Conservation (phyloP, 2,329 filamentous ascomycete species). For the Zasmidium cellare region DNA sequence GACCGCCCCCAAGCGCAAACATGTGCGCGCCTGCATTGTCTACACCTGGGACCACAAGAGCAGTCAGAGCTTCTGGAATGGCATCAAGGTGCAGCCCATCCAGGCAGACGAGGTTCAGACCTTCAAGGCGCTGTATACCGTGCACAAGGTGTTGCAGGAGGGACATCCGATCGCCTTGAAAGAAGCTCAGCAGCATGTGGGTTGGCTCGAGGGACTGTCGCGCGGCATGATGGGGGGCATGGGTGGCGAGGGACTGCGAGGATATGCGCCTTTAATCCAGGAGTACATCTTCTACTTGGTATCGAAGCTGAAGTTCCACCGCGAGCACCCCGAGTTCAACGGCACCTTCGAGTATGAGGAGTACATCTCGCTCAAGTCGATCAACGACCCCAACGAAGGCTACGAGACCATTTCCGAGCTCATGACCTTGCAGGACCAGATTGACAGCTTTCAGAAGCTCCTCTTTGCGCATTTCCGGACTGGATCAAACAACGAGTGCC, state of each 20-base stretch:
- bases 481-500: conserved; percentile 91
- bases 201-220: conserved; percentile 90
- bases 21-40: conserved; percentile 96
- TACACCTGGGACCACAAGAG: conserved; percentile 99
- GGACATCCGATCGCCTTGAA: conserved; percentile 84
- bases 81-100: conserved; percentile 99
- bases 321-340: conserved; percentile 96
- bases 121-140: conserved; percentile 95
- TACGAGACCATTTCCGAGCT: conserved; percentile 95
- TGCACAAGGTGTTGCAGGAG: conserved; percentile 97
- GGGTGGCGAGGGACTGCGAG: conserved; percentile 65
- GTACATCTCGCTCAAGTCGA: conserved; percentile 95
- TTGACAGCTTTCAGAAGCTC: conserved; percentile 96
- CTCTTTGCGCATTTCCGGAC: conserved; percentile 96
- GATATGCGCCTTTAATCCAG: conserved; percentile 86
- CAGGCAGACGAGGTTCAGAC: conserved; percentile 98
- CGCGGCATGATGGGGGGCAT: conserved; percentile 75
- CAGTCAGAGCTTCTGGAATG: conserved; percentile 91
- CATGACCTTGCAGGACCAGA: conserved; percentile 96
- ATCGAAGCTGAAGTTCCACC: conserved; percentile 93
- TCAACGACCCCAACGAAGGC: conserved; percentile 98
- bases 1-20: conserved; percentile 76
- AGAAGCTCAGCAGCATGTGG: conserved; percentile 84
- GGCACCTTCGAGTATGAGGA: conserved; percentile 99
- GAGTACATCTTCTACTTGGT: conserved; percentile 97